These are phyloP conservation scores for Seminavis robusta DNA, from an alignment of 108 stramenopile genomes.

Conservation along the genomic window DNA sequence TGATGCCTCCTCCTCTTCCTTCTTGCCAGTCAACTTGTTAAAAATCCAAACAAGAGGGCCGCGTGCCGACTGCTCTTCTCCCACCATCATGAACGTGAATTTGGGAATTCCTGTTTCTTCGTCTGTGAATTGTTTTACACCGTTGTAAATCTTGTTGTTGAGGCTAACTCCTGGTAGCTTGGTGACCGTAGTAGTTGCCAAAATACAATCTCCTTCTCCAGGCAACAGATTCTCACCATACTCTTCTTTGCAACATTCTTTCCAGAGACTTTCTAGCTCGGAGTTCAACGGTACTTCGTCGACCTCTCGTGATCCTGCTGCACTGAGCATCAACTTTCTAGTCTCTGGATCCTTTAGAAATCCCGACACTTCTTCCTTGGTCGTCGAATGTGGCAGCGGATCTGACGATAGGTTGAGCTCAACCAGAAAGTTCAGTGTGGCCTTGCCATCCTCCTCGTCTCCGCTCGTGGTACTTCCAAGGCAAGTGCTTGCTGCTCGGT, in stretches of 20 bases:
- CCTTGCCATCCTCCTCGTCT: too few species aligned
- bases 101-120: not conserved
- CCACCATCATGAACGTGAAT: conserved; percentile 31
- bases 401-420: too few species aligned
- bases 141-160: conserved; percentile 18
- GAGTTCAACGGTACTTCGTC: not conserved
- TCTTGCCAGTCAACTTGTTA: conserved; percentile 41
- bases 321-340: conserved; percentile 1
- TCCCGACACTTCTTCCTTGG: conserved; percentile 2
- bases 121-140: conserved; percentile 17
- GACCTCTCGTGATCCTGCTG: conserved; percentile 1
- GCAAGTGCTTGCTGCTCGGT: too few species aligned
- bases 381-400: too few species aligned
- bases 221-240: not conserved
- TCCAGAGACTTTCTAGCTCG: conserved; percentile 2
- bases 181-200: conserved; percentile 22
- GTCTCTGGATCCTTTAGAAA: conserved; percentile 1
- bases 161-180: conserved; percentile 51
- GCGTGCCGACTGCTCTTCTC: conserved; percentile 14
- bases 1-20: conserved; percentile 6
- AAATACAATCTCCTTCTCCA: conserved; percentile 9
- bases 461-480: too few species aligned
- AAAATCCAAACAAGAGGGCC: conserved; percentile 43
- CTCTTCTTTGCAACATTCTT: not conserved
- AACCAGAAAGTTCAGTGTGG: too few species aligned